phyloP scores from a whole-genome alignment of 345 rosid genomes.

The Acer saccharum region DNA sequence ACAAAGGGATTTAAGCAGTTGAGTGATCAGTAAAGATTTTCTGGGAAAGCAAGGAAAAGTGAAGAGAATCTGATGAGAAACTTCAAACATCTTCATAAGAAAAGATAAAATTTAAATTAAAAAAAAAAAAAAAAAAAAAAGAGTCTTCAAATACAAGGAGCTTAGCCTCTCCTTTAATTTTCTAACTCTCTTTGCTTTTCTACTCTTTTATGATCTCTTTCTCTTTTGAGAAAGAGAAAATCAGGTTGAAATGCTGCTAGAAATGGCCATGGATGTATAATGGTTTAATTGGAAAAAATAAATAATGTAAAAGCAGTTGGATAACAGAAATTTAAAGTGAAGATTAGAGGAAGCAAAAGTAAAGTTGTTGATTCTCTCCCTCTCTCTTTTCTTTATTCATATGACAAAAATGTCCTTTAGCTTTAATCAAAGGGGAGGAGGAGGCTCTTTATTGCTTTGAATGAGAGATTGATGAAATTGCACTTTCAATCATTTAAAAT shows the following conservation, averaged over 20 bases:
- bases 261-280: constrained; percentile 7
- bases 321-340: constrained; percentile 55
- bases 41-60: constrained; percentile 42
- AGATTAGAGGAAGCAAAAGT: constrained; percentile 35
- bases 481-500: constrained; percentile 48
- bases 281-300: constrained; percentile 5
- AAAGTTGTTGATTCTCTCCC: constrained; percentile 40
- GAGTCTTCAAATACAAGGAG: constrained; percentile 61
- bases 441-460: constrained; percentile 49
- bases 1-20: constrained; percentile 35
- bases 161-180: constrained; percentile 39
- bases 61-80: constrained; percentile 54
- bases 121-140: not conserved
- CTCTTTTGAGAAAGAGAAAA: constrained; percentile 28
- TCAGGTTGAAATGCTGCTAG: constrained; percentile 20
- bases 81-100: constrained; percentile 45
- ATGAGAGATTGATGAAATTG: constrained; percentile 47
- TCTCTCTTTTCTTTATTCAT: constrained; percentile 23
- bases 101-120: too few relatives aligned
- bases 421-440: constrained; percentile 51
- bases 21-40: constrained; percentile 29
- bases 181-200: constrained; percentile 17
- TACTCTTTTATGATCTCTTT: constrained; percentile 19
- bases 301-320: constrained; percentile 35
- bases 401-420: constrained; percentile 51